Base-by-base conservation (phyloP, 257 asterid species). In the Voacanga thouarsii region DNA sequence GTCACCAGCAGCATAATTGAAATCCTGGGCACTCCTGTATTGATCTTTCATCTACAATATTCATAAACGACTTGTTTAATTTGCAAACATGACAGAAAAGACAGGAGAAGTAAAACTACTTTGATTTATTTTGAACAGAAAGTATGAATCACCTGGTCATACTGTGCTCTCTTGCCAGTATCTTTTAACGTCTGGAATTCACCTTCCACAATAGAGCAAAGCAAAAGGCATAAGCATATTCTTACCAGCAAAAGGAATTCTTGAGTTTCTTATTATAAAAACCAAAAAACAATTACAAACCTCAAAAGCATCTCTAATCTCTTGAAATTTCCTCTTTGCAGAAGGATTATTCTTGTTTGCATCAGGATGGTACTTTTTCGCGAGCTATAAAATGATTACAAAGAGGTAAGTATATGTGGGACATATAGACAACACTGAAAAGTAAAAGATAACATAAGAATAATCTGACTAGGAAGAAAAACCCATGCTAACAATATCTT, bases 291-390 rank as follows among this genome's bases (percentile, higher is more conserved):
- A 83, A 79, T 28, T 47, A 80, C 88, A 75, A 83, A 95, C 99
- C 97, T 95, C 99, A 77, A 91, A 95, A 10, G 99, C 99, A 73
- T 93, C 97, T 88, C 98, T 90, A 81, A 92, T 92, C 92, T 92
- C 97, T 87, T 90, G 99, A 87, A 95, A 95, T 83, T 87, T 92
- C 81, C 89, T 90, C 90, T 90, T 93, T 21, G 98, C 94, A 37
- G 94, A 87, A 68, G 97, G 93, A 80, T 85, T 95, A 78, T 86
- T 89, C 90, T 80, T 95, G 84, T 93, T 92, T 64, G 98, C 94
- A 87, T 95, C 99, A 70, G 99, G 99, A 79, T 95, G 99, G 83
- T 86, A 88, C 90, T 93, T 91, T 87, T 92, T 95, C 11, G 96
- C 99, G 77, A 95, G 98, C 99, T 95, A 82, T 86, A 83, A 69